Conservation (phyloP, 202 grass and related monocot species). For the Alloteropsis angusta region DNA sequence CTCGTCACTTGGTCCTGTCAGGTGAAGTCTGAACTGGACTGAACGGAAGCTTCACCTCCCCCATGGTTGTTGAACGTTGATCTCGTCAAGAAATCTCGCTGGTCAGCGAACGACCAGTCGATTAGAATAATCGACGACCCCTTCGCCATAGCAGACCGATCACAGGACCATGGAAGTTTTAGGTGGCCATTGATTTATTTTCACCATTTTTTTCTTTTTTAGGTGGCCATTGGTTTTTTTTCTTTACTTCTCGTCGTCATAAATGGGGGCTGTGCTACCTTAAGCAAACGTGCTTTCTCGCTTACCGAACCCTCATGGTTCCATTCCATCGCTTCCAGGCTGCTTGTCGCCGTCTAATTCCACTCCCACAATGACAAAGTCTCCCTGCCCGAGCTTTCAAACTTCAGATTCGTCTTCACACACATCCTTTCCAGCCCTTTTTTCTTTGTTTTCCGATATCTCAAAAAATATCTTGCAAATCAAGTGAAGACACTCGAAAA, state of each 20-base stretch:
- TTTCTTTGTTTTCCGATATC: background rate
- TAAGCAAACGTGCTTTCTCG: background rate
- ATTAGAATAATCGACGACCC: conserved; percentile 11
- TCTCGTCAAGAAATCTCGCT: background rate
- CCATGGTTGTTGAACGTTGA: background rate
- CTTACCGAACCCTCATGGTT: conserved; percentile 21
- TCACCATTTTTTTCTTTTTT: background rate
- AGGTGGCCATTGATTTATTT: background rate
- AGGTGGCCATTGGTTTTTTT: no score
- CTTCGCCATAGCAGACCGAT: background rate
- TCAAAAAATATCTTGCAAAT: background rate
- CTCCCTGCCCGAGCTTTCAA: background rate
- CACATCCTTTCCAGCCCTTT: background rate
- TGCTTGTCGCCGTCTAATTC: background rate
- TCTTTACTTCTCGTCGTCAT: background rate
- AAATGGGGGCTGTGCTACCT: background rate
- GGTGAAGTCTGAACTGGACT: background rate
- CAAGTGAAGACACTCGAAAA: background rate
- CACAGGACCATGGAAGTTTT: background rate
- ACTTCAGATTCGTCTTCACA: conserved; percentile 11
- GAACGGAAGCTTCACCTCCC: background rate
- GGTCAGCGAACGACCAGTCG: background rate
- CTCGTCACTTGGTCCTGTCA: background rate
- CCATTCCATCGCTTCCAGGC: background rate
- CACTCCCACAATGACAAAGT: background rate